Evolutionary conservation across 2,329 filamentous ascomycete species (phyloP), one percentile per base, ranked within the genome.

Genomic region (Talaromyces sp.): DNA sequence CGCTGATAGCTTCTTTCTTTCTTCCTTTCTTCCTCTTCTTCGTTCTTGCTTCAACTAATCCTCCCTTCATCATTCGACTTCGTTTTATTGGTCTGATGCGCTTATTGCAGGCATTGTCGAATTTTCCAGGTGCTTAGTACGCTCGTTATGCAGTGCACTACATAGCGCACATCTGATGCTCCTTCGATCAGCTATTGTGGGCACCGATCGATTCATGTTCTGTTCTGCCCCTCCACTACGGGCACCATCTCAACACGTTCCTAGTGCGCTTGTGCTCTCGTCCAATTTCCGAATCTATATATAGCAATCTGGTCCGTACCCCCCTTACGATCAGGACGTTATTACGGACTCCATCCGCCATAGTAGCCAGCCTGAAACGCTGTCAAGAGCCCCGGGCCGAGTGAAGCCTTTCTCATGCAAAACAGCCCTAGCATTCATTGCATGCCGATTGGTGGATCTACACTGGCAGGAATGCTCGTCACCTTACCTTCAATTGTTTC

Each of bases 171-270:
- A 31, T 53, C 49, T 53, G 49, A 31, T 53, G 27, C 49, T 31
- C 27, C 49, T 53, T 53, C 49, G 27, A 53, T 53, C 25, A 53
- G 49, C 15, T 53, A 53, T 53, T 53, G 49, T 31, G 49, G 49
- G 31, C 29, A 36, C n/a, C n/a, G 29, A 36, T 19, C 53, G 53
- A 56, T 59, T 27, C 56, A 19, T 59, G 56, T 19, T 43, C 19
- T 38, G 56, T 25, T 59, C 56, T 40, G 36, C 36, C 56, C 56
- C 56, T 43, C 56, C 22, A 59, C 56, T 27, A 38, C 38, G 56
- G 56, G 27, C 10, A 43, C 56, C 56, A 38, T 19, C 19, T 58
- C 56, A 27, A 43, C 36, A 38, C 7, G 27, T 34, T 43, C 13
- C 22, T 27, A 29, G 22, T 45, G 38, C 56, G 34, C 22, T 31